These are phyloP conservation scores for Porcisia deanei DNA, from an alignment of 208 protist genomes.

Conservation along the genomic window DNA sequence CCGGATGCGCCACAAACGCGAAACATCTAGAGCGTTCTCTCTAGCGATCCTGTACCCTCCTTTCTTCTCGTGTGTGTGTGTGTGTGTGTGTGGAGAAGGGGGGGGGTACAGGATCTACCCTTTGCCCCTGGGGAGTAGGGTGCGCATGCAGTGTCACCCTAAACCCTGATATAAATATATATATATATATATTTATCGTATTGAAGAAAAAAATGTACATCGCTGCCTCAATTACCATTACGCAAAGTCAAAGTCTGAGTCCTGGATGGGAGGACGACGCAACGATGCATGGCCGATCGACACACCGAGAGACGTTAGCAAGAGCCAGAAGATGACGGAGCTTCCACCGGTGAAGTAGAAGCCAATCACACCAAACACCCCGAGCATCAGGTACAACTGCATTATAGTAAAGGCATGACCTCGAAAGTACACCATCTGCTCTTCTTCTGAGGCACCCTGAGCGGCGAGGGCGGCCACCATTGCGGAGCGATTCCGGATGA, in stretches of 20 bases:
- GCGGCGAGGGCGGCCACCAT: constrained; percentile 20
- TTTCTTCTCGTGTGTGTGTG: no score
- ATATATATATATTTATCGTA: no score
- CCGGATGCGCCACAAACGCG: no score
- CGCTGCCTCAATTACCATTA: constrained; percentile 15
- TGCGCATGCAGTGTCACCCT: no score
- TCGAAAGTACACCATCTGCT: constrained; percentile 36
- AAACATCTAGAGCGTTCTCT: no score
- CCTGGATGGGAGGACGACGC: constrained; percentile 50
- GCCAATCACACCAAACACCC: constrained; percentile 48
- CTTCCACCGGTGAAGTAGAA: constrained; percentile 87
- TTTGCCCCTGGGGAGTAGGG: no score
- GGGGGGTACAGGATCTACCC: no score
- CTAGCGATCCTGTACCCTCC: no score
- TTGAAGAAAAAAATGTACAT: neutral
- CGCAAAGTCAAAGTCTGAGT: constrained; percentile 60
- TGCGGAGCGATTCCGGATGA: constrained; percentile 35
- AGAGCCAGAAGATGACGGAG: constrained; percentile 84
- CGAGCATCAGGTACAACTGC: constrained; percentile 71
- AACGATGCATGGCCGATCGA: constrained; percentile 54
- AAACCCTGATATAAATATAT: neutral
- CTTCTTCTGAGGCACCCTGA: constrained; percentile 25
- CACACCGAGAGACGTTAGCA: constrained; percentile 70
- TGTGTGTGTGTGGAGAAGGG: no score
- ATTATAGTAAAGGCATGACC: constrained; percentile 38